A percentile compares a stretch with the other conserved stretches of the same genome.
Evolutionary conservation across 306 rosid genomes (phyloP).

Genomic region (Dalbergia cultrata): DNA sequence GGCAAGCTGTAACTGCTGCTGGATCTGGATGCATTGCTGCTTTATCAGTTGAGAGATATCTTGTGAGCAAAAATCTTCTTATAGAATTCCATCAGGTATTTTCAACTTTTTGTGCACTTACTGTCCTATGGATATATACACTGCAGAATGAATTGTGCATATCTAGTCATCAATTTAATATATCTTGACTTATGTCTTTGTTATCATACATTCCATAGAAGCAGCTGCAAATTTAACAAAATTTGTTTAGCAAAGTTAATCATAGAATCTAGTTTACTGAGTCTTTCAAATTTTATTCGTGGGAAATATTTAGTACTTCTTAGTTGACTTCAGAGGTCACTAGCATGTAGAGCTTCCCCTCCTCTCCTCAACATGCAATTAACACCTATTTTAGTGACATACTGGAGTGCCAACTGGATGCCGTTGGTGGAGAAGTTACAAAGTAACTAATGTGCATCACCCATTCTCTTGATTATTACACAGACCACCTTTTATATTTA

Average conservation of each 20-base stretch:
- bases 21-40: conserved; percentile 98
- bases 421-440: background rate
- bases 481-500: background rate
- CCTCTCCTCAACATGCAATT: background rate
- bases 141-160: conserved; percentile 22
- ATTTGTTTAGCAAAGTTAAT: conserved; percentile 29
- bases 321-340: conserved; percentile 23
- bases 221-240: conserved; percentile 9
- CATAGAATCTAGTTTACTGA: background rate
- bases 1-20: conserved; percentile 98
- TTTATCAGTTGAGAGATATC: conserved; percentile 95
- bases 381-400: conserved; percentile 21
- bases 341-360: background rate
- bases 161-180: conserved; percentile 21
- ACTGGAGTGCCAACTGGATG: background rate
- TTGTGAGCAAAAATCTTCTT: conserved; percentile 75
- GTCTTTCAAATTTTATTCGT: conserved; percentile 1
- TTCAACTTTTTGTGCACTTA: conserved; percentile 30
- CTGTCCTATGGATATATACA: conserved; percentile 25
- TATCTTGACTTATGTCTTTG: conserved; percentile 12
- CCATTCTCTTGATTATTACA: background rate
- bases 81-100: conserved; percentile 97
- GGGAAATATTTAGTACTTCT: conserved; percentile 18
- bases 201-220: background rate
- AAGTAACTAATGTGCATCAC: conserved; percentile 3